These are phyloP conservation scores for Boletus reticuloceps DNA, from an alignment of 768 basidiomycete species.

Conservation along the genomic window DNA sequence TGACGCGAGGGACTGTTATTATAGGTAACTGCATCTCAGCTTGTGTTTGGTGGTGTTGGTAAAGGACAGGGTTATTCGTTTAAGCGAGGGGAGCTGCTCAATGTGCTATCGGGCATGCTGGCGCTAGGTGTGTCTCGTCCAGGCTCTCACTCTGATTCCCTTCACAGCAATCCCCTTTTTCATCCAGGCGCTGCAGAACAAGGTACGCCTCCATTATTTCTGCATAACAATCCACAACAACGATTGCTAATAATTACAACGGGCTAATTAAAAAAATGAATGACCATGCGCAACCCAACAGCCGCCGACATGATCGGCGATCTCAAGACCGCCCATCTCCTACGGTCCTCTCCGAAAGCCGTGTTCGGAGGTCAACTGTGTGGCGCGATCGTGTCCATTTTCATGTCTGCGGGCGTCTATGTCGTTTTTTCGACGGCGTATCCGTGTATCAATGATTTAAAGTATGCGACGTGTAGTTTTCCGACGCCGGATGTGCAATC, in stretches of 20 bases:
- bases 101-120: constrained; percentile 27
- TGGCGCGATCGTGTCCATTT: constrained; percentile 58
- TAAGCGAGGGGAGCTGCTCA: constrained; percentile 15
- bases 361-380: constrained; percentile 61
- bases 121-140: too few species aligned
- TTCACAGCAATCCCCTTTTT: background rate
- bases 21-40: constrained; percentile 49
- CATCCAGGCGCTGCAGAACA: constrained; percentile 23
- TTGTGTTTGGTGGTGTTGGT: constrained; percentile 60
- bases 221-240: too few species aligned
- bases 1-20: background rate
- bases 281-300: background rate
- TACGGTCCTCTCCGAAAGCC: constrained; percentile 59
- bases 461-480: constrained; percentile 12
- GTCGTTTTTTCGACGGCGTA: constrained; percentile 61
- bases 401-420: constrained; percentile 57
- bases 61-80: constrained; percentile 40
- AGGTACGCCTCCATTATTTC: constrained; percentile 10
- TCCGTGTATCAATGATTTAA: constrained; percentile 47
- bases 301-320: constrained; percentile 66
- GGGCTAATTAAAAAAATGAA: too few species aligned
- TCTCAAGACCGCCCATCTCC: constrained; percentile 67
- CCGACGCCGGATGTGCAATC: constrained; percentile 26
- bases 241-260: too few species aligned
- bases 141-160: too few species aligned